A percentile compares a stretch with the other conserved stretches of the same genome.
These are phyloP conservation scores for Verbena officinalis DNA, from an alignment of 257 asterid species.

Conservation along the genomic window DNA sequence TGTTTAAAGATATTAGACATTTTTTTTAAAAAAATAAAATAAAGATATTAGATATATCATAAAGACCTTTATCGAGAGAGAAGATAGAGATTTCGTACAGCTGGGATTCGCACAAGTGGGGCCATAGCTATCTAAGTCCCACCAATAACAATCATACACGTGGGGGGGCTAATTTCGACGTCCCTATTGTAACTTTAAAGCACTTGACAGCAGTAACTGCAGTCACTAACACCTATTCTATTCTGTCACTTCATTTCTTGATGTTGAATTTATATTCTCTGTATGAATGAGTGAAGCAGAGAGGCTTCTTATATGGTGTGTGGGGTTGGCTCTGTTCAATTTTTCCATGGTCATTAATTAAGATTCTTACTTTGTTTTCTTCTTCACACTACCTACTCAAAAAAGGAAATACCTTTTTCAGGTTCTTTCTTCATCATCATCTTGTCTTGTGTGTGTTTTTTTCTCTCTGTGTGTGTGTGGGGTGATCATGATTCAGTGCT, in stretches of 20 bases:
- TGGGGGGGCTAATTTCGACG: conserved; percentile 26
- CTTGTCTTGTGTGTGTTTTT: background rate
- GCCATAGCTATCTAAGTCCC: conserved; percentile 31
- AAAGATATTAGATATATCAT: too few species aligned
- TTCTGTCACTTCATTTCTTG: too few species aligned
- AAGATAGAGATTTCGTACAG: conserved; percentile 42
- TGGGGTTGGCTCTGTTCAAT: conserved; percentile 12
- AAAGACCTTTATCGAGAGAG: conserved; percentile 22
- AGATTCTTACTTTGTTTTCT: conserved; percentile 12
- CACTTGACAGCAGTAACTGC: conserved; percentile 27
- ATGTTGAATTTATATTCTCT: background rate
- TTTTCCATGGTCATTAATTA: conserved; percentile 18
- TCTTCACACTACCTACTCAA: background rate
- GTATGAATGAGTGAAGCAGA: too few species aligned
- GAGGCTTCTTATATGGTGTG: conserved; percentile 8
- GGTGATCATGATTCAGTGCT: background rate
- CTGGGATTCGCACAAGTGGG: conserved; percentile 32
- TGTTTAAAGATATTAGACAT: conserved; percentile 41
- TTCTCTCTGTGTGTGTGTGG: too few species aligned
- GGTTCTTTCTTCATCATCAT: background rate
- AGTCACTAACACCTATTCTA: conserved; percentile 1
- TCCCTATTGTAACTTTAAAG: conserved; percentile 21
- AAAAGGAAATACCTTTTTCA: background rate
- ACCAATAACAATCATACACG: conserved; percentile 27
- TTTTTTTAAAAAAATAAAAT: too few species aligned